phyloP scores from a whole-genome alignment of 768 basidiomycete species.

The Mycena filopes region DNA sequence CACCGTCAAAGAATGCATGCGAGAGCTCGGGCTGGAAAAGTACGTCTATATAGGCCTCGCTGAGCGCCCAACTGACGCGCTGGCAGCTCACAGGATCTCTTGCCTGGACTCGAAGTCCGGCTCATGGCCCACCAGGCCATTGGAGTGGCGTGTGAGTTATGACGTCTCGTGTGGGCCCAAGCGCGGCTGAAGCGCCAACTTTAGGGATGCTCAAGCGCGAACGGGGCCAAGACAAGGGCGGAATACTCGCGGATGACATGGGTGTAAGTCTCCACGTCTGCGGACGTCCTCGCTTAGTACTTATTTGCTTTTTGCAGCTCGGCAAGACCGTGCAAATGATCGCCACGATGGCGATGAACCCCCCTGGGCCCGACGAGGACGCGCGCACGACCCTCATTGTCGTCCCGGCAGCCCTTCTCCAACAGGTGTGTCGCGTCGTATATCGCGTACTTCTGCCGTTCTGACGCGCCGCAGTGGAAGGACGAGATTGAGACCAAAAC shows the following conservation, averaged over 20 bases:
- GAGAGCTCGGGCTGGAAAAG: constrained; percentile 62
- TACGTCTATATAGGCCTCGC: constrained; percentile 39
- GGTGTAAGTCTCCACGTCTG: constrained; percentile 56
- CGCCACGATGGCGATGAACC: constrained; percentile 78
- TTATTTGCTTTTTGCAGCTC: constrained; percentile 31
- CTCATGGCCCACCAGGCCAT: constrained; percentile 81
- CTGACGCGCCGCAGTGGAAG: constrained; percentile 62
- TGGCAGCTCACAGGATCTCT: constrained; percentile 58
- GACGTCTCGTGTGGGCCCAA: background rate
- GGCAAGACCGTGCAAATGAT: constrained; percentile 84
- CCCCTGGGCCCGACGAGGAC: constrained; percentile 57
- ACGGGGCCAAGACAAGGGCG: constrained; percentile 60
- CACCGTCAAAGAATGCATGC: constrained; percentile 62
- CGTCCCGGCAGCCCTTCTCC: constrained; percentile 79
- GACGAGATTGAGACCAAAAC: constrained; percentile 78
- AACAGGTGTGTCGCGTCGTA: constrained; percentile 57
- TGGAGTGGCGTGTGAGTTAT: constrained; percentile 70
- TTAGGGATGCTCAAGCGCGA: constrained; percentile 81
- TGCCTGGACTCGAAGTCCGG: constrained; percentile 77
- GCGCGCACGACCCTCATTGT: constrained; percentile 74
- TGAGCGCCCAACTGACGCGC: background rate
- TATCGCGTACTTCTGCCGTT: no score
- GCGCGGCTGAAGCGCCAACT: background rate
- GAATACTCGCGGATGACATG: constrained; percentile 81
- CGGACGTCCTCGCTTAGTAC: constrained; percentile 2